Conservation (phyloP, 1,284 basidiomycete genomes). For the Irpex lacteus region DNA sequence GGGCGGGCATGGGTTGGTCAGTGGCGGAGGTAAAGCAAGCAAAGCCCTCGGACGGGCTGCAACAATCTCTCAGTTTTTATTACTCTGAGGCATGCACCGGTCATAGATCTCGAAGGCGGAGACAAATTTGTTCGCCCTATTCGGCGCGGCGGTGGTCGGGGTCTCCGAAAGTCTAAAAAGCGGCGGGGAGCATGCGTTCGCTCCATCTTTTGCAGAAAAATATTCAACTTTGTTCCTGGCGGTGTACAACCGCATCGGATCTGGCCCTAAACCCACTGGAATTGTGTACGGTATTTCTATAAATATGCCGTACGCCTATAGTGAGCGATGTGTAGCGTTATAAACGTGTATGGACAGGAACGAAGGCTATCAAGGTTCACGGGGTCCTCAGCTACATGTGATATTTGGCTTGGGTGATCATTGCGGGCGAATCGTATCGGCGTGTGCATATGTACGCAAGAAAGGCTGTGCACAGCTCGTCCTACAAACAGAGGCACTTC, state of each 20-base stretch:
- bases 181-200: neutral
- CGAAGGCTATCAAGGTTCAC: neutral
- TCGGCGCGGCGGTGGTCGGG: neutral
- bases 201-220: neutral
- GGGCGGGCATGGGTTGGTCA: conserved; percentile 6
- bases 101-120: neutral
- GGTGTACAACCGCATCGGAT: neutral
- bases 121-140: neutral
- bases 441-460: neutral
- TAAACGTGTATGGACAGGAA: no score
- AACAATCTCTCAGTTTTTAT: neutral
- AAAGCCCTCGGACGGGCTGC: neutral
- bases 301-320: no score
- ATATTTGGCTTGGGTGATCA: neutral
- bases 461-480: neutral
- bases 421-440: neutral
- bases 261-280: neutral
- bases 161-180: neutral
- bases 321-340: no score
- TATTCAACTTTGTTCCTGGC: neutral
- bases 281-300: no score
- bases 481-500: no score
- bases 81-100: neutral
- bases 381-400: neutral
- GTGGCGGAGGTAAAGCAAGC: neutral